Base-by-base conservation (phyloP, 345 rosid genomes). In the Kandelia obovata region DNA sequence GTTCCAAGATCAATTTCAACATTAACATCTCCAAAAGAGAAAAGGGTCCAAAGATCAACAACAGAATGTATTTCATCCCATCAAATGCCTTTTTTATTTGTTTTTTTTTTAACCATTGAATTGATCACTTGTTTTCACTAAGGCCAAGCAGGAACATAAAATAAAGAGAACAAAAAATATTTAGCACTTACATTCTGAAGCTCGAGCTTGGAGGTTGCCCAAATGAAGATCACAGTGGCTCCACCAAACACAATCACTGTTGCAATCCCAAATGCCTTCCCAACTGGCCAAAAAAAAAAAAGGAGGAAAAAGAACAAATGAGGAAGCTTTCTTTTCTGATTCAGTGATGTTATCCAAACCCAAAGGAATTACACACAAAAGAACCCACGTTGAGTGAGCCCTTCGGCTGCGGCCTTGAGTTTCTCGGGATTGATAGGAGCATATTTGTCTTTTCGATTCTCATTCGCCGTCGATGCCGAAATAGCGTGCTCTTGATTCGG, bases 351-450 rank as follows among this genome's bases (percentile, higher is more conserved):
- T 26, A 13, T 7, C 5, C 46, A 35, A 25, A 19, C 13, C 25
- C 51, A 25, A 30, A 19, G 13, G 39, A 65, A 60, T 3, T 43
- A 39, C 66, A 34, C 32, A 26, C 32, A 63, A 63, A 19, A 37
- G 59, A 60, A 62, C 89, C 58, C 73, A 91, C 97, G 62, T 6
- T 86, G 79, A 56, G 85, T 73, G 64, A 94, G 85, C 20, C 97
- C 98, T 77, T 87, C 89, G 70, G 92, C 89, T n/a, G 94, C 96
- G 71, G 93, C 96, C 83, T 88, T 89, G 83, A 89, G 68, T 73
- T 86, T 86, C 57, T 89, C 93, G 59, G 93, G 90, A 80, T 81
- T 85, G 1, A 86, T 64, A 53, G 77, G 82, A 62, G 79, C 35
- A 57, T 87, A 77, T 81, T 71, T 80, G 74, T 94, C 96, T 71